Conservation (phyloP, 2,329 filamentous ascomycete genomes). For the Diaporthe sp. region DNA sequence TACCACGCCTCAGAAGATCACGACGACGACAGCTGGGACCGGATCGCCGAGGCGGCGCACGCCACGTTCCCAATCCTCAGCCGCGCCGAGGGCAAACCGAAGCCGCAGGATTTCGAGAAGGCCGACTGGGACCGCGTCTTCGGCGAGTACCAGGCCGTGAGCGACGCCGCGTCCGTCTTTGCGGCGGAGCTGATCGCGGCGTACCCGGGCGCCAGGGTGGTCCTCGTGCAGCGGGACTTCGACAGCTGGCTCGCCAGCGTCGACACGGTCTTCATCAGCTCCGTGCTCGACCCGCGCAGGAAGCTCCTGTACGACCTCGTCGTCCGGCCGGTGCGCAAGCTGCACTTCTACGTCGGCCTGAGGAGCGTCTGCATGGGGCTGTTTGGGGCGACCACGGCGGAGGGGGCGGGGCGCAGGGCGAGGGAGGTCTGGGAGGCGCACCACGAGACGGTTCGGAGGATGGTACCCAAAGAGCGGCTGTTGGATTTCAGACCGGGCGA, state of each 20-base stretch:
- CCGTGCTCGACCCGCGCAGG: neutral
- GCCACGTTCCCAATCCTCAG: neutral
- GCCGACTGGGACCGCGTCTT: slow-evolving; percentile 70
- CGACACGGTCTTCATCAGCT: slow-evolving; percentile 60
- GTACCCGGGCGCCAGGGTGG: slow-evolving; percentile 79
- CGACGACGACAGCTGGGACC: slow-evolving; percentile 6
- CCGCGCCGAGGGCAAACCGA: neutral
- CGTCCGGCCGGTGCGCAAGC: neutral
- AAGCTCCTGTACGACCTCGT: slow-evolving; percentile 19
- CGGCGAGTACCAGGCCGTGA: slow-evolving; percentile 42
- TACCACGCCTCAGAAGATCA: slow-evolving; percentile 13
- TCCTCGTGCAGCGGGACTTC: slow-evolving; percentile 75
- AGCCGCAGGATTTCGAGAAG: slow-evolving; percentile 54
- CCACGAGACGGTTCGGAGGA: slow-evolving; percentile 41
- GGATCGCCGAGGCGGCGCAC: neutral
- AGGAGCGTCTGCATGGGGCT: slow-evolving; percentile 75
- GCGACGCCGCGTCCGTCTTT: slow-evolving; percentile 57
- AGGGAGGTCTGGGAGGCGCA: slow-evolving; percentile 63
- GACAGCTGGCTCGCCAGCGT: slow-evolving; percentile 73
- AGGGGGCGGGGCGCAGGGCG: slow-evolving; percentile 63
- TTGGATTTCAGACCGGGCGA: slow-evolving; percentile 15
- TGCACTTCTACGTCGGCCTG: slow-evolving; percentile 57
- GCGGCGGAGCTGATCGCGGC: slow-evolving; percentile 77
- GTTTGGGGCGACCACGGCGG: slow-evolving; percentile 77
- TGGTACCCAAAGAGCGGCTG: slow-evolving; percentile 51